phyloP scores from a whole-genome alignment of 2,329 filamentous ascomycete species.

The Lasiodiplodia sp. region DNA sequence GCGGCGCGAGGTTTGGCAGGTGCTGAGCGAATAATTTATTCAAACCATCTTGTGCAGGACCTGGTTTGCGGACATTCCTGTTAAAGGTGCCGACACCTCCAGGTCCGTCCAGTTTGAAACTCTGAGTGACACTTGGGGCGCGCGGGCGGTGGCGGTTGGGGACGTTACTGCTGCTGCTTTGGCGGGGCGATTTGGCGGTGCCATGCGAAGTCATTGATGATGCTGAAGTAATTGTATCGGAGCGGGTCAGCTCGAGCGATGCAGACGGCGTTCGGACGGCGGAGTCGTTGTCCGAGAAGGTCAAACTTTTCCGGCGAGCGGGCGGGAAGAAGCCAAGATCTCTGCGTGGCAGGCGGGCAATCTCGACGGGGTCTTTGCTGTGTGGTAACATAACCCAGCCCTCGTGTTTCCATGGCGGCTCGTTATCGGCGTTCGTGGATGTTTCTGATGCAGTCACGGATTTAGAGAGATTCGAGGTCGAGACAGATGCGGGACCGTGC shows the following conservation, averaged over 20 bases:
- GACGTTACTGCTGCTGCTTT: slow-evolving; percentile 47
- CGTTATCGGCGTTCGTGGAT: slow-evolving; percentile 57
- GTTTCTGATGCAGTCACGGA: slow-evolving; percentile 42
- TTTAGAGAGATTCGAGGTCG: slow-evolving; percentile 36
- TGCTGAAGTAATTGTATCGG: slow-evolving; percentile 43
- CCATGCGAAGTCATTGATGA: slow-evolving; percentile 41
- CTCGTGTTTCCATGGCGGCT: slow-evolving; percentile 82
- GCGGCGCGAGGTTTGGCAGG: slow-evolving; percentile 74
- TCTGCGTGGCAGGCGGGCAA: slow-evolving; percentile 81
- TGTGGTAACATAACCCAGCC: slow-evolving; percentile 86
- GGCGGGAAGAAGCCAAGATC: slow-evolving; percentile 92
- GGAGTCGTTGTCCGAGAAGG: slow-evolving; percentile 64
- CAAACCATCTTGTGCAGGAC: slow-evolving; percentile 82
- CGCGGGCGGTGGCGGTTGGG: slow-evolving; percentile 48
- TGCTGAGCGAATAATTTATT: slow-evolving; percentile 87
- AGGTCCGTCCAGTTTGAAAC: slow-evolving; percentile 73
- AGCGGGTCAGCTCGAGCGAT: slow-evolving; percentile 67
- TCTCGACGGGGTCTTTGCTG: slow-evolving; percentile 75
- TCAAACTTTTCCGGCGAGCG: slow-evolving; percentile 82
- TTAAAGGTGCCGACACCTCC: slow-evolving; percentile 87
- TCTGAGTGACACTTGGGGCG: slow-evolving; percentile 42
- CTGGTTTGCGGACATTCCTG: slow-evolving; percentile 73
- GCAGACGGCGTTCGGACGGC: slow-evolving; percentile 66
- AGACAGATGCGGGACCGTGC: slow-evolving; percentile 46
- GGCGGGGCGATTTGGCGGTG: slow-evolving; percentile 47